Evolutionary conservation across 176 grass and related monocot genomes (phyloP).

Genomic region (Melocanna baccifera): DNA sequence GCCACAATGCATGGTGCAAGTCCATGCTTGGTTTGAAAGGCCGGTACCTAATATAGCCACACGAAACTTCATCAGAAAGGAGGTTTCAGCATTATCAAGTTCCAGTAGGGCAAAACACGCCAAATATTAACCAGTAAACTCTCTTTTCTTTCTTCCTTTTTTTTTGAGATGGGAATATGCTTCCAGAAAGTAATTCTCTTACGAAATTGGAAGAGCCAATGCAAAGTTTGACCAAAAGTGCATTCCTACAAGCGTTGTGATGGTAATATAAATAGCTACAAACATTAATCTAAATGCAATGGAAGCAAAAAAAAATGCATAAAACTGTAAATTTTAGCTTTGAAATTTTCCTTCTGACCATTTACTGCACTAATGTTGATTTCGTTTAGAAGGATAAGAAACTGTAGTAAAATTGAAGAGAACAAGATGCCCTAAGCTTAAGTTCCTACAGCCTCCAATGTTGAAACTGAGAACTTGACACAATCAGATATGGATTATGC

Average conservation of each 20-base stretch:
- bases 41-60: conserved; percentile 59
- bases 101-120: neutral
- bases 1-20: conserved; percentile 88
- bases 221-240: conserved; percentile 17
- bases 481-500: neutral
- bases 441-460: neutral
- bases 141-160: neutral
- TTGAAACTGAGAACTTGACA: neutral
- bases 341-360: neutral
- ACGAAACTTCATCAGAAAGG: neutral
- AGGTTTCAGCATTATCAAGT: neutral
- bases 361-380: neutral
- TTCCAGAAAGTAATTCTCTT: neutral
- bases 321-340: neutral
- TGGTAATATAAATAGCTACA: neutral
- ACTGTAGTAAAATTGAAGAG: neutral
- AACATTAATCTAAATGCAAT: neutral
- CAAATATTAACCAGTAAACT: neutral
- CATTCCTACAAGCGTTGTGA: neutral
- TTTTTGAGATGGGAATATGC: neutral
- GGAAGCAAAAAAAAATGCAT: neutral
- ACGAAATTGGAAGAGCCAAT: neutral
- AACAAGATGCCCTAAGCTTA: neutral
- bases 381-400: neutral
- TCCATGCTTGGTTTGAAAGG: conserved; percentile 77